Base-by-base conservation (phyloP, 192 early-diverging fungal genomes). In the Phycomyces nitens region DNA sequence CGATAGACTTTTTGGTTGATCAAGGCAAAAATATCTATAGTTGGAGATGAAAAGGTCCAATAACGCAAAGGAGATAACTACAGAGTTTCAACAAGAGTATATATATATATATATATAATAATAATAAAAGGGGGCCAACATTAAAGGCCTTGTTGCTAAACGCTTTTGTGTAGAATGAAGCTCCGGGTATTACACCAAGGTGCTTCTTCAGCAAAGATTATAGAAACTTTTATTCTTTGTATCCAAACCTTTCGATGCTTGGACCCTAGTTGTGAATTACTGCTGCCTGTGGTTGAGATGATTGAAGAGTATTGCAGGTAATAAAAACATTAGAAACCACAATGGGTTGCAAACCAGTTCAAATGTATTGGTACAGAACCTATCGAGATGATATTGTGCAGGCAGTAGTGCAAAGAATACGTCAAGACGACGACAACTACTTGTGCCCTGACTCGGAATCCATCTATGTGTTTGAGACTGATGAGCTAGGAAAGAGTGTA, bases 261-360 rank as follows among this genome's bases (percentile, higher is more conserved):
- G 7, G 66, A 68, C 22, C 66, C 66, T 23, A 52, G 49, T 2
- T 68, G 66, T 43, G 40, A 22, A 18, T 43, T 58, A 12, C 39
- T 68, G 16, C 7, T 41, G 5, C 56, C 58, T 10, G n/a, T 68
- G 5, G 47, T 60, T 26, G 56, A 60, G 7, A 18, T 52, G 6
- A 40, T 68, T 6, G 66, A 68, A 27, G 20, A 29, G 7, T 68
- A 68, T 34, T 54, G 53, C 49, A 68, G 39, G 66, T 20, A 62
- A 38, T 5, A 56, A 26, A 5, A 47, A 47, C 44, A 47, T 7
- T 11, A 47, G 12, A 3, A 47, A 47, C 44, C 3, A 16, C 22
- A 27, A 52, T n/a, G n/a, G n/a, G n/a, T n/a, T n/a, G n/a, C n/a
- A n/a, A n/a, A n/a, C n/a, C n/a, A n/a, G n/a, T n/a, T n/a, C n/a